A percentile compares a stretch with the other conserved stretches of the same genome.
phyloP scores from a whole-genome alignment of 352 stramenopile genomes.

The Globisporangium lucens region DNA sequence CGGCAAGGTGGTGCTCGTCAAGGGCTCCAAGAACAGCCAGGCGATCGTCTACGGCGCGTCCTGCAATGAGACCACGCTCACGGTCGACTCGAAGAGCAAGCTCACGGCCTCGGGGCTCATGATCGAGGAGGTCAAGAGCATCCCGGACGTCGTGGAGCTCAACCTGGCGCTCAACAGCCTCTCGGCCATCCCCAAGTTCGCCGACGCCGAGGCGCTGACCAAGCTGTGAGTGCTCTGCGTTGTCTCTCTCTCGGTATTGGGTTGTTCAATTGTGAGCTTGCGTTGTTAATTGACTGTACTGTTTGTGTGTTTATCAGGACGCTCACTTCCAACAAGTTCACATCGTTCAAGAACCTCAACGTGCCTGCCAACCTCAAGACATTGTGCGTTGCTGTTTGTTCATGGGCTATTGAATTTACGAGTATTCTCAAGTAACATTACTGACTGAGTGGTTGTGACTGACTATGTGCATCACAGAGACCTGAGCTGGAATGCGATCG shows the following conservation, averaged over 20 bases:
- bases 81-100: constrained; percentile 30
- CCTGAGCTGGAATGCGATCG: constrained; percentile 65
- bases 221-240: constrained; percentile 32
- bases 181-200: constrained; percentile 27
- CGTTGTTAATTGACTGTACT: background rate
- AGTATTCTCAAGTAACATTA: background rate
- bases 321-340: constrained; percentile 48
- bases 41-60: constrained; percentile 34
- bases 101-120: constrained; percentile 35
- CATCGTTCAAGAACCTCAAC: constrained; percentile 37
- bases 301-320: constrained; percentile 23
- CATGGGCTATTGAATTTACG: background rate
- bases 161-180: constrained; percentile 60
- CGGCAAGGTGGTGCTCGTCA: constrained; percentile 39
- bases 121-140: constrained; percentile 50
- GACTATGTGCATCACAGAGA: constrained; percentile 18
- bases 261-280: background rate
- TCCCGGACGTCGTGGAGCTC: constrained; percentile 44
- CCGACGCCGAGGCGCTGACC: constrained; percentile 25
- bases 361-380: constrained; percentile 36
- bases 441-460: background rate
- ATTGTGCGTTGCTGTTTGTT: constrained; percentile 25
- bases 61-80: constrained; percentile 32
- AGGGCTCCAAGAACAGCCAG: constrained; percentile 25
- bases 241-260: background rate